A percentile compares a stretch with the other conserved stretches of the same genome.
phyloP scores from a whole-genome alignment of 352 stramenopile species.

The Phytopythium helicoides region DNA sequence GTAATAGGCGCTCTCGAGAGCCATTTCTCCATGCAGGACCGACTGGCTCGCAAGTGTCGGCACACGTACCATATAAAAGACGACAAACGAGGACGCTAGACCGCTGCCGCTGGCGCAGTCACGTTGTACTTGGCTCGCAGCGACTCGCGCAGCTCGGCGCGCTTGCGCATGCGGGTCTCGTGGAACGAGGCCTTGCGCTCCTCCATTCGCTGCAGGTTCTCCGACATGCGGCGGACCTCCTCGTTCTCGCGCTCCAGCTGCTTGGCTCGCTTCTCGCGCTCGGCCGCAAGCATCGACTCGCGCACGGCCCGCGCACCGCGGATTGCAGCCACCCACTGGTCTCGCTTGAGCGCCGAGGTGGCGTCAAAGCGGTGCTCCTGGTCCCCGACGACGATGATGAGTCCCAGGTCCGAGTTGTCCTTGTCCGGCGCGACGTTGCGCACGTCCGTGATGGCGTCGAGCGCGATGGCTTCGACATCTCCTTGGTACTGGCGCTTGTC shows the following conservation, averaged over 20 bases:
- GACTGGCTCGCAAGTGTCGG: not conserved
- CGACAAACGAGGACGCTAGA: not conserved
- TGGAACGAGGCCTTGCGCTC: constrained; percentile 66
- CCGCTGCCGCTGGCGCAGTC: constrained; percentile 18
- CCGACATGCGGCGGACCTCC: constrained; percentile 50
- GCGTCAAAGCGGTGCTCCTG: constrained; percentile 66
- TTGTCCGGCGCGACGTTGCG: constrained; percentile 40
- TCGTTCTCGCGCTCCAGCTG: constrained; percentile 57
- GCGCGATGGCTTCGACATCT: constrained; percentile 58
- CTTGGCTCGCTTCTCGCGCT: constrained; percentile 56
- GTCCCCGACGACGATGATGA: constrained; percentile 45
- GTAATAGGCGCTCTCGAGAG: too few relatives aligned
- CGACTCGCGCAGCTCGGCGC: constrained; percentile 57
- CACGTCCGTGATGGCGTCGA: constrained; percentile 60
- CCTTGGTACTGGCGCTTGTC: constrained; percentile 43
- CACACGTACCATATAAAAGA: not conserved
- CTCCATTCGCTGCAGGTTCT: constrained; percentile 48
- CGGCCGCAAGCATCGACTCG: constrained; percentile 32
- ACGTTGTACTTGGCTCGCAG: constrained; percentile 74
- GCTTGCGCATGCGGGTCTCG: constrained; percentile 55
- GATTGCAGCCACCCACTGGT: constrained; percentile 65
- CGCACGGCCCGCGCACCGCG: constrained; percentile 43
- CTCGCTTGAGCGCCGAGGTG: constrained; percentile 31
- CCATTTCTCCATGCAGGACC: too few relatives aligned
- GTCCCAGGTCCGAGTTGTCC: constrained; percentile 48